A percentile compares a stretch with the other conserved stretches of the same genome.
Evolutionary conservation across 495 filamentous ascomycete genomes (phyloP).

Genomic region (Neohortaea acidophila): DNA sequence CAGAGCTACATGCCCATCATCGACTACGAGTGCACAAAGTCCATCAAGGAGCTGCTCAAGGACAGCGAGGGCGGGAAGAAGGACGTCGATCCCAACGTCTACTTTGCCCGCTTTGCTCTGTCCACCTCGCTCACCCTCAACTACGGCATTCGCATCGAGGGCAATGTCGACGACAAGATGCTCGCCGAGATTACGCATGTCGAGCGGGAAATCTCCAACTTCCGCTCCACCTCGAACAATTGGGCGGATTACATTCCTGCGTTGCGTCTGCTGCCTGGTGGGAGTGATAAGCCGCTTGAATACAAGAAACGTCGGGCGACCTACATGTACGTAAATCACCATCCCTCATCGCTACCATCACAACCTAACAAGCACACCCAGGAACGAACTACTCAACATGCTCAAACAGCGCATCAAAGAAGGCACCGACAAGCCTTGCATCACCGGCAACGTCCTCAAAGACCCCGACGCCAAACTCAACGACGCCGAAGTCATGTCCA

Average conservation of each 20-base stretch:
- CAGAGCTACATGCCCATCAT: constrained; percentile 58
- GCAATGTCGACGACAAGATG: constrained; percentile 41
- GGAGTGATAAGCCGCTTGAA: constrained; percentile 36
- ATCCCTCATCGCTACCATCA: neutral
- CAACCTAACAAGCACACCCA: constrained; percentile 38
- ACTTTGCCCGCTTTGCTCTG: constrained; percentile 53
- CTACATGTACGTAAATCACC: constrained; percentile 2
- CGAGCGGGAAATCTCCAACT: constrained; percentile 47
- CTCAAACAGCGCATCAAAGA: constrained; percentile 44
- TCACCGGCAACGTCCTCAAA: constrained; percentile 52
- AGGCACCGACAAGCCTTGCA: constrained; percentile 54
- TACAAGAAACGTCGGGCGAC: constrained; percentile 22
- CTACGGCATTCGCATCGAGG: constrained; percentile 48
- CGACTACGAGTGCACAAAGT: constrained; percentile 48
- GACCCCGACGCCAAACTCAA: constrained; percentile 37
- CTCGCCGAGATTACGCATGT: constrained; percentile 48
- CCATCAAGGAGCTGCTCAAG: constrained; percentile 47
- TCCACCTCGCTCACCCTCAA: constrained; percentile 53
- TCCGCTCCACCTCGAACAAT: constrained; percentile 51
- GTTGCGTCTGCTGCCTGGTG: constrained; percentile 41
- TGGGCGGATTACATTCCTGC: constrained; percentile 58
- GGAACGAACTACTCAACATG: constrained; percentile 42
- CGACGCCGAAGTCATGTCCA: constrained; percentile 53
- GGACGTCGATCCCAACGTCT: constrained; percentile 45
- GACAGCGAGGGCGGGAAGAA: constrained; percentile 38